These are phyloP conservation scores for Aristolochia contorta DNA, from an alignment of 164 flowering plant genomes.

Conservation along the genomic window DNA sequence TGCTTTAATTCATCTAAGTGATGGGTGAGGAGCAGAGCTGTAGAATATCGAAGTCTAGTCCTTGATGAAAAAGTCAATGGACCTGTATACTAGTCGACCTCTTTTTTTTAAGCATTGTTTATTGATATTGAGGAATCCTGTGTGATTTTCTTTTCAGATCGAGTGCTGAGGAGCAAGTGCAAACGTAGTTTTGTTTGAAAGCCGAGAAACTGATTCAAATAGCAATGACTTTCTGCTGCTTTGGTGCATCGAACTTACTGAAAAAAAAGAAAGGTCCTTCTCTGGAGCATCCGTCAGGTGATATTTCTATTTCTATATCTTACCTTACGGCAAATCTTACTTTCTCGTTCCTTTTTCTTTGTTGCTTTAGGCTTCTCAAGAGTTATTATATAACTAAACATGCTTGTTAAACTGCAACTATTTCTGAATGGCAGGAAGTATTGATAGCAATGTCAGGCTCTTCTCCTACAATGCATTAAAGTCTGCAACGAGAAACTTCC, in stretches of 20 bases:
- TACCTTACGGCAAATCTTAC: neutral
- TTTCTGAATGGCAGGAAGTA: constrained; percentile 8
- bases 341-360: neutral
- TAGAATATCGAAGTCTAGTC: no score
- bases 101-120: no score
- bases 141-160: neutral
- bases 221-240: constrained; percentile 16
- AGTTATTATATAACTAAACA: neutral
- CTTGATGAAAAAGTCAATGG: no score
- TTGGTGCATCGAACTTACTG: neutral
- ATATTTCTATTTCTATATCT: neutral
- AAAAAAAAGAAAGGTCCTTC: neutral
- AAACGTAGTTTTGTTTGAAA: neutral
- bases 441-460: constrained; percentile 18
- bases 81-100: no score
- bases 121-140: no score
- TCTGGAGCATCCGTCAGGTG: constrained; percentile 11
- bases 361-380: neutral
- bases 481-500: constrained; percentile 59
- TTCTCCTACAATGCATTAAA: constrained; percentile 52
- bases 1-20: no score
- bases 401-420: neutral
- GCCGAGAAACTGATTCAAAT: neutral
- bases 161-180: constrained; percentile 1
- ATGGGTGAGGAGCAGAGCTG: no score